These are phyloP conservation scores for Podaxis rugospora DNA, from an alignment of 768 basidiomycete genomes.

Conservation along the genomic window DNA sequence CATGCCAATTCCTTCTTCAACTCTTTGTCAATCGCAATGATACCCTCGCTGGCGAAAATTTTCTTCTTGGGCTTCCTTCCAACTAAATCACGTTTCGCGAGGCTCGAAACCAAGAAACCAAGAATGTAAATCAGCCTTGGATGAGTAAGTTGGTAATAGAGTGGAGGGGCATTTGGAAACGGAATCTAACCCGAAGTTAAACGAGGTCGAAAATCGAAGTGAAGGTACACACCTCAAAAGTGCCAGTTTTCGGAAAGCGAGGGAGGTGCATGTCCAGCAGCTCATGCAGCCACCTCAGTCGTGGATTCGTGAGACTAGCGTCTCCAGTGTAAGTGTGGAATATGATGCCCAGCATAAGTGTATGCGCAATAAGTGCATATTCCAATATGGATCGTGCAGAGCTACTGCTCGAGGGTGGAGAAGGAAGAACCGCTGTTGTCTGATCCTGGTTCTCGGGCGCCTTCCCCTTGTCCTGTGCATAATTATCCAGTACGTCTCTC, in stretches of 20 bases:
- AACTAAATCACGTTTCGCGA: conserved; percentile 67
- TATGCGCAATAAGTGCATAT: conserved; percentile 43
- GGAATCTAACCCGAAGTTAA: conserved; percentile 28
- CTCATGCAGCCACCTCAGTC: conserved; percentile 59
- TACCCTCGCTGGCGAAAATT: conserved; percentile 63
- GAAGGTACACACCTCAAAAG: conserved; percentile 25
- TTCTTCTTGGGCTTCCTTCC: conserved; percentile 72
- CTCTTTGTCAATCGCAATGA: conserved; percentile 46
- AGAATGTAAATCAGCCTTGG: conserved; percentile 61
- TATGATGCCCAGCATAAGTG: conserved; percentile 57
- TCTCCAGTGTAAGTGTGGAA: conserved; percentile 60
- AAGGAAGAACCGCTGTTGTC: not conserved
- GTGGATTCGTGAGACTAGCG: conserved; percentile 38
- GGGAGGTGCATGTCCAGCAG: conserved; percentile 49
- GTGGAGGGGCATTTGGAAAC: conserved; percentile 34
- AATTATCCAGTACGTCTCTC: conserved; percentile 42
- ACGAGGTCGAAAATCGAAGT: conserved; percentile 15
- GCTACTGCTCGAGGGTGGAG: not conserved
- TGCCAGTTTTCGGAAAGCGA: conserved; percentile 22
- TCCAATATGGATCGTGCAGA: conserved; percentile 13
- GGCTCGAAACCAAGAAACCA: conserved; percentile 61
- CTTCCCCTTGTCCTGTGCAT: not conserved
- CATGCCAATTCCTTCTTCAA: conserved; percentile 33
- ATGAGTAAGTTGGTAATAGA: conserved; percentile 60
- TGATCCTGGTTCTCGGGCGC: conserved; percentile 23